Conservation (phyloP, 1,139 yeast species). For the Eremothecium cymbalariae region DNA sequence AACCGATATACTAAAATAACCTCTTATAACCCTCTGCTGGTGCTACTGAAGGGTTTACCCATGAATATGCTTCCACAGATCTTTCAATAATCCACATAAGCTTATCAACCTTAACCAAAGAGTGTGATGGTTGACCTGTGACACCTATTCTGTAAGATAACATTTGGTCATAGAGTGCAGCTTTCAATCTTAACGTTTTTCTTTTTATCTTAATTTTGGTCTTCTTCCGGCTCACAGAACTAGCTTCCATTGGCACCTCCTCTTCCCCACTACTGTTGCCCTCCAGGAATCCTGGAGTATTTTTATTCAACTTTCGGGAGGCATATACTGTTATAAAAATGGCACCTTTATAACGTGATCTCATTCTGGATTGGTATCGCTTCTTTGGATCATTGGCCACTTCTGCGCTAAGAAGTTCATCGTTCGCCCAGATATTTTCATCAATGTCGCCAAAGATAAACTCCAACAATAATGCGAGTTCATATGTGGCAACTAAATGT, state of each 20-base stretch:
- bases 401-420: slow-evolving; percentile 4
- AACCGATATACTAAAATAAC: slow-evolving; percentile 1
- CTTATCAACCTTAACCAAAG: slow-evolving; percentile 5
- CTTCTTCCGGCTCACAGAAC: slow-evolving; percentile 2
- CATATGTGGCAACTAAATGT: slow-evolving; percentile 4
- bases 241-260: slow-evolving; percentile 1
- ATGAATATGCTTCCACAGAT: slow-evolving; percentile 4
- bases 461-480: slow-evolving; percentile 4
- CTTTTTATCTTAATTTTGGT: slow-evolving; percentile 4
- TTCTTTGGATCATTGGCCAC: slow-evolving; percentile 6
- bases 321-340: slow-evolving; percentile 5
- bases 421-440: slow-evolving; percentile 5
- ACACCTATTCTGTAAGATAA: slow-evolving; percentile 4
- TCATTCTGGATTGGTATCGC: slow-evolving; percentile 6
- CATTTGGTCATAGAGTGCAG: slow-evolving; percentile 5
- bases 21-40: slow-evolving; percentile 4
- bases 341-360: slow-evolving; percentile 5
- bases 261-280: slow-evolving; percentile 5
- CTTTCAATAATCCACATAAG: slow-evolving; percentile 4
- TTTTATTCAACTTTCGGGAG: slow-evolving; percentile 5
- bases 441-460: slow-evolving; percentile 6
- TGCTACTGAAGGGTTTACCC: slow-evolving; percentile 3
- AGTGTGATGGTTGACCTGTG: slow-evolving; percentile 6
- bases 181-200: slow-evolving; percentile 3
- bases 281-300: slow-evolving; percentile 5